Conservation (phyloP, 805 yeast genomes). For the Starmera amethionina region DNA sequence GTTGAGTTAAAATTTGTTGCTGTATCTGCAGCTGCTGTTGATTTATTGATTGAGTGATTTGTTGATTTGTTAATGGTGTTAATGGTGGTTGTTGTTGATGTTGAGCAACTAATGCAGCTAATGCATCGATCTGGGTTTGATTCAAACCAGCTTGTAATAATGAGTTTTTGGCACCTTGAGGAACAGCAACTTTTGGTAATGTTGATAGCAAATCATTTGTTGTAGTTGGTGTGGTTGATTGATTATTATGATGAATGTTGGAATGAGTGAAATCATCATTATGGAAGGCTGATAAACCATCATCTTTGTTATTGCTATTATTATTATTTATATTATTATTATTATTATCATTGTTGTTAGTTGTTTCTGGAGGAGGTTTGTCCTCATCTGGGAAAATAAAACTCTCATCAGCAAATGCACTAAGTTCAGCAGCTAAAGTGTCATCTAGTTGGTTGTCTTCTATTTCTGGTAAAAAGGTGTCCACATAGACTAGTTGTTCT, state of each 20-base stretch:
- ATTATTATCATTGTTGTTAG: slow-evolving; percentile 6
- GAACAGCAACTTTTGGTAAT: slow-evolving; percentile 57
- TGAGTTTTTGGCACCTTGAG: slow-evolving; percentile 61
- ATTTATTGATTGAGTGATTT: too few species aligned
- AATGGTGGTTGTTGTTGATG: slow-evolving; percentile 31
- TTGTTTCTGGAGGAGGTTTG: slow-evolving; percentile 33
- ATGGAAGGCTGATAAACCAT: slow-evolving; percentile 1
- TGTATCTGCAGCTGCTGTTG: too few species aligned
- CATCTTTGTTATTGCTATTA: slow-evolving; percentile 3
- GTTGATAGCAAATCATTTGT: slow-evolving; percentile 28
- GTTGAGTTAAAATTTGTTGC: too few species aligned
- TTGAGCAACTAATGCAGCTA: slow-evolving; percentile 65
- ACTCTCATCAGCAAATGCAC: slow-evolving; percentile 76
- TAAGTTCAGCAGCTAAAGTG: slow-evolving; percentile 52
- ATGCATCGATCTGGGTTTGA: slow-evolving; percentile 60
- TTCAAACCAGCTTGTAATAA: slow-evolving; percentile 57
- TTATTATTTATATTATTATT: slow-evolving; percentile 8
- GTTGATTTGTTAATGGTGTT: not conserved
- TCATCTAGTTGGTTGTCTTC: slow-evolving; percentile 37
- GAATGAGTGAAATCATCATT: not conserved
- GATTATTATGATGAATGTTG: slow-evolving; percentile 1
- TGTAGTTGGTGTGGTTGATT: slow-evolving; percentile 9
- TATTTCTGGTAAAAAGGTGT: slow-evolving; percentile 55
- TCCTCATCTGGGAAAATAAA: slow-evolving; percentile 80
- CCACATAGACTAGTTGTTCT: slow-evolving; percentile 75